phyloP scores from a whole-genome alignment of 2,329 filamentous ascomycete species.

The Periconia digitata region DNA sequence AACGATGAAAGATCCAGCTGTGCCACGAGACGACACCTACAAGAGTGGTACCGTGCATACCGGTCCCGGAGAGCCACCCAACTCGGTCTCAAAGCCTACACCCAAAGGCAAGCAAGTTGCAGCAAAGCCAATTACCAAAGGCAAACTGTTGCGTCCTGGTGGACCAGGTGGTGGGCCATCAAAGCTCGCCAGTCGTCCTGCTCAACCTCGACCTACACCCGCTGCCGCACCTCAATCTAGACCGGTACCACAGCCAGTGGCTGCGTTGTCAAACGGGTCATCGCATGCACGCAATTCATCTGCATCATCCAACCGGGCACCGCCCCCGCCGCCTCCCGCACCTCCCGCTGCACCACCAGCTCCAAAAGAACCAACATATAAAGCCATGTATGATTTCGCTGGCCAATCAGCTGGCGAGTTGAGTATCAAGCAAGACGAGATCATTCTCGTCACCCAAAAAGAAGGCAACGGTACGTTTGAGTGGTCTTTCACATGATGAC shows the following conservation, averaged over 20 bases:
- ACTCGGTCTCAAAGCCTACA: constrained; percentile 78
- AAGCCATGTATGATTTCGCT: constrained; percentile 88
- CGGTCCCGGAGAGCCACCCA: constrained; percentile 77
- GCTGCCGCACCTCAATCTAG: constrained; percentile 43
- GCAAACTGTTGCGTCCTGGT: constrained; percentile 87
- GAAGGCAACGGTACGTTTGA: constrained; percentile 80
- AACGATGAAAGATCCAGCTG: constrained; percentile 81
- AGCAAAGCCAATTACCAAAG: constrained; percentile 86
- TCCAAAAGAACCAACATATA: constrained; percentile 74
- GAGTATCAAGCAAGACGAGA: constrained; percentile 73
- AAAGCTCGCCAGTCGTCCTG: constrained; percentile 61
- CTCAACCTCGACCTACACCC: constrained; percentile 41
- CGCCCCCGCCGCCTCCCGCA: constrained; percentile 61
- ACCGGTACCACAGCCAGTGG: constrained; percentile 58
- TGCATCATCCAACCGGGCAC: constrained; percentile 49
- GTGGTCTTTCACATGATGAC: background rate
- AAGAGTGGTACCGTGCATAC: constrained; percentile 94
- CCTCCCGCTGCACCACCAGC: constrained; percentile 63
- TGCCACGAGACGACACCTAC: constrained; percentile 75
- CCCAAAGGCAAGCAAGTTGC: constrained; percentile 85
- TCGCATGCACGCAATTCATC: constrained; percentile 45
- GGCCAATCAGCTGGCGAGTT: constrained; percentile 86
- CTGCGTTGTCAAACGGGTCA: constrained; percentile 54
- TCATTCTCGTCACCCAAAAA: constrained; percentile 90
- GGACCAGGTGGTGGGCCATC: constrained; percentile 82